Evolutionary conservation across 495 filamentous ascomycete genomes (phyloP).

Genomic region (Lophiostoma macrostomum): DNA sequence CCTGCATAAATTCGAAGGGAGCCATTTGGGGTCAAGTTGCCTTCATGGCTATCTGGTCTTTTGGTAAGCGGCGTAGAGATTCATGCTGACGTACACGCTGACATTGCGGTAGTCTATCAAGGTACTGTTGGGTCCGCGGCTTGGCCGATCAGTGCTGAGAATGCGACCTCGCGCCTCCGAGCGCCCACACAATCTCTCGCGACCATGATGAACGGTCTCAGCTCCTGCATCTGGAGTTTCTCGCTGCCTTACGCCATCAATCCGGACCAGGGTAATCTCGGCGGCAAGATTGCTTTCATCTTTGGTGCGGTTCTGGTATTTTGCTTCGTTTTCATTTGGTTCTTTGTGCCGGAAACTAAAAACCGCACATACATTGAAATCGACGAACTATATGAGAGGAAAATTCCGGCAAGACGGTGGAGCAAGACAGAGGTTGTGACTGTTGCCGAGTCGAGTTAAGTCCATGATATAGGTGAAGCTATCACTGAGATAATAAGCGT

Average conservation of each 20-base stretch:
- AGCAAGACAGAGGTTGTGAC: background rate
- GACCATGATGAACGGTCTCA: background rate
- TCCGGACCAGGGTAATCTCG: slow-evolving; percentile 2
- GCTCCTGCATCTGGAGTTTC: background rate
- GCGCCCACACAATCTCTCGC: slow-evolving; percentile 1
- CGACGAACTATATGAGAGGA: slow-evolving; percentile 1
- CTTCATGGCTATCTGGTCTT: slow-evolving; percentile 1
- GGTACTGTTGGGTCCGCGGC: background rate
- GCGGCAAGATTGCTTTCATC: slow-evolving; percentile 9
- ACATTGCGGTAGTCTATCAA: background rate
- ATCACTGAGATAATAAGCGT: background rate
- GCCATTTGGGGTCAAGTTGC: slow-evolving; percentile 1
- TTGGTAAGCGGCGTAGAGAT: background rate
- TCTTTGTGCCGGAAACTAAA: slow-evolving; percentile 2
- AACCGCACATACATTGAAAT: slow-evolving; percentile 1
- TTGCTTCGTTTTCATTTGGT: background rate
- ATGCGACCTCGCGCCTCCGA: background rate
- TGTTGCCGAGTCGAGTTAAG: background rate
- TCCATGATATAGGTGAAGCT: background rate
- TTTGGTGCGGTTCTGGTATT: background rate
- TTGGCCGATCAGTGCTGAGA: background rate
- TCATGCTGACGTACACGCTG: too few relatives aligned
- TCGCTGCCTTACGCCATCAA: slow-evolving; percentile 2
- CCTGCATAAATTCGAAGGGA: background rate
- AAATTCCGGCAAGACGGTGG: background rate